Percentiles rank a stretch among this genome's conserved stretches.
phyloP scores from a whole-genome alignment of 306 rosid genomes.

The Cyamopsis tetragonoloba region DNA sequence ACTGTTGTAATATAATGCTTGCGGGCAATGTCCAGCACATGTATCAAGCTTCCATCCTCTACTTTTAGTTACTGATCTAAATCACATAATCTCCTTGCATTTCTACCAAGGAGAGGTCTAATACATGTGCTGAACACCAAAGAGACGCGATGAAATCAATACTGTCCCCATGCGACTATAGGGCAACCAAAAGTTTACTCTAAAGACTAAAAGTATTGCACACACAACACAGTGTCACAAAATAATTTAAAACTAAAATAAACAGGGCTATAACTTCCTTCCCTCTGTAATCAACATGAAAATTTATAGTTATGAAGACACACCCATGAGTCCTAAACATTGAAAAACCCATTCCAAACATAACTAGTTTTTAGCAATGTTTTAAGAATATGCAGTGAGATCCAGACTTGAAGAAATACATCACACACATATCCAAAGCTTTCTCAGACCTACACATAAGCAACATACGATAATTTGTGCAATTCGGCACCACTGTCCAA shows the following conservation, averaged over 20 bases:
- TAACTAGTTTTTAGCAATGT: background rate
- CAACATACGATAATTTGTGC: background rate
- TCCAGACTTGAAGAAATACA: background rate
- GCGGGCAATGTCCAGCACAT: no score
- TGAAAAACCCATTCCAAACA: background rate
- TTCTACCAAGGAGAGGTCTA: background rate
- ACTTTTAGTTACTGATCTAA: no score
- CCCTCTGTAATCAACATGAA: background rate
- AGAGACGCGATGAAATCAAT: background rate
- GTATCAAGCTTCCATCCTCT: no score
- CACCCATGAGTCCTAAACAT: background rate
- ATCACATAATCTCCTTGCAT: no score
- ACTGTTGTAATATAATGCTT: no score
- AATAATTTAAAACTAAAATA: no score
- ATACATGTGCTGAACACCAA: background rate
- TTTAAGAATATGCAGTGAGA: background rate
- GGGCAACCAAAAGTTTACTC: background rate
- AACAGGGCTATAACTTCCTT: background rate
- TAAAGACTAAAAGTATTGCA: no score
- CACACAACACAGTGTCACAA: no score
- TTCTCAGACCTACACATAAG: background rate
- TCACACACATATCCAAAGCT: background rate
- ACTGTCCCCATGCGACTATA: no score
- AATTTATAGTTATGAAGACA: background rate
- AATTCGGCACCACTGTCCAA: background rate